Evolutionary conservation across 306 rosid genomes (phyloP), one percentile per base, ranked within the genome.

Genomic region (Fragaria ananassa): DNA sequence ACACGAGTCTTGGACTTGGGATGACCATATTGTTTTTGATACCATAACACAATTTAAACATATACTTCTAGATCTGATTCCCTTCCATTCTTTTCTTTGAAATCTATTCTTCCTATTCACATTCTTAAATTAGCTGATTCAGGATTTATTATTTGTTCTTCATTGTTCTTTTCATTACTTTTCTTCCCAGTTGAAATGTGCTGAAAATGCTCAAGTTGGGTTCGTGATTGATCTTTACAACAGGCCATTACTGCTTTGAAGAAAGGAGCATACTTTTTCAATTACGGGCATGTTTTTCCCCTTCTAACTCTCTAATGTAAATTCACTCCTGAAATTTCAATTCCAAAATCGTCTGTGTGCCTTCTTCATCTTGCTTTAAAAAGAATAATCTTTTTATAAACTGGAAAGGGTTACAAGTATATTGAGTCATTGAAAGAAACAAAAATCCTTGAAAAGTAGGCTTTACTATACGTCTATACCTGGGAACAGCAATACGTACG

Each of bases 191-290:
- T 53, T 58, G 50, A 44, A 82, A 68, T 47, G 46, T 49, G 73
- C 72, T 78, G 74, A 72, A 50, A 71, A 37, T 79, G 61, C 73
- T 72, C 64, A 81, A 74, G 51, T 75, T 77, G 76, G 60, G 64
- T 74, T 70, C 60, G 78, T 60, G 83, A 51, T 77, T 81, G 75
- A 64, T 82, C 61, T 81, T 83, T 75, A 37, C 70, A 25, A 81
- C 87, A 95, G 98, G 98, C 96, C 72, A 90, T 95, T 80, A 92
- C 97, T 79, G 96, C 98, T 81, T 82, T 95, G 75, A 92, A 95
- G 89, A 95, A 92, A 82, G 97, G 97, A 82, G 97, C 97, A 53
- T 76, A 49, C 90, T 88, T 92, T 82, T 96, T 95, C 82, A 95
- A 92, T 86, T 90, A 95, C 84, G 97, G 97, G 77, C 82, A 95